Evolutionary conservation across 805 yeast genomes (phyloP).

Genomic region (Yamadazyma olivae): DNA sequence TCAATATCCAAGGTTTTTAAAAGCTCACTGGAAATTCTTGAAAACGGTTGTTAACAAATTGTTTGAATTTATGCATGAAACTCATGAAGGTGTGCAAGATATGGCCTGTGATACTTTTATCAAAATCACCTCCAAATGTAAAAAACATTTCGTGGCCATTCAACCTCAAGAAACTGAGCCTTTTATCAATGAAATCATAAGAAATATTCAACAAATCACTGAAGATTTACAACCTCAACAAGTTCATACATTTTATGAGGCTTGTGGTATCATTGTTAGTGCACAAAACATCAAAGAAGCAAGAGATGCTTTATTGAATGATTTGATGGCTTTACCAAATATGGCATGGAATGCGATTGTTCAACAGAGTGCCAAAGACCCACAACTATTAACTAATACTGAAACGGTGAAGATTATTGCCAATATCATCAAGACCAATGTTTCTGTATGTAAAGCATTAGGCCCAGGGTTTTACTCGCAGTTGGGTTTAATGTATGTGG

Average conservation of each 20-base stretch:
- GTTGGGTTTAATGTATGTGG: conserved; percentile 79
- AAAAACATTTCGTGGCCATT: conserved; percentile 86
- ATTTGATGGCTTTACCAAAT: conserved; percentile 89
- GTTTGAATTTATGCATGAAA: conserved; percentile 99
- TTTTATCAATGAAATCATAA: conserved; percentile 84
- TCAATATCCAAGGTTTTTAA: conserved; percentile 94
- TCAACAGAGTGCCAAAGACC: conserved; percentile 79
- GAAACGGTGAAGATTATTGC: conserved; percentile 92
- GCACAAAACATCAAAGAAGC: conserved; percentile 73
- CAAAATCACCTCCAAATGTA: conserved; percentile 92
- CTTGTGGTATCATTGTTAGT: conserved; percentile 89
- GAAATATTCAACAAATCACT: conserved; percentile 79
- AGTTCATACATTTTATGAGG: conserved; percentile 96
- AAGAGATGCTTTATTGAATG: conserved; percentile 68
- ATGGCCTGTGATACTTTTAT: conserved; percentile 99
- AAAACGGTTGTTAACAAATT: conserved; percentile 94
- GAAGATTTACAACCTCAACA: conserved; percentile 95
- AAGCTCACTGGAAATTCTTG: conserved; percentile 97
- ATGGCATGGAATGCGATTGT: conserved; percentile 92
- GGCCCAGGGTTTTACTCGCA: conserved; percentile 92
- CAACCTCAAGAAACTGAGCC: conserved; percentile 87
- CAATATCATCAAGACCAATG: conserved; percentile 91
- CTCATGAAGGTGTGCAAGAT: conserved; percentile 99
- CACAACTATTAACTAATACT: conserved; percentile 68
- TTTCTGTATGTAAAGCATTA: conserved; percentile 89